phyloP scores from a whole-genome alignment of 1,284 basidiomycete genomes.

The Irpex sp. region DNA sequence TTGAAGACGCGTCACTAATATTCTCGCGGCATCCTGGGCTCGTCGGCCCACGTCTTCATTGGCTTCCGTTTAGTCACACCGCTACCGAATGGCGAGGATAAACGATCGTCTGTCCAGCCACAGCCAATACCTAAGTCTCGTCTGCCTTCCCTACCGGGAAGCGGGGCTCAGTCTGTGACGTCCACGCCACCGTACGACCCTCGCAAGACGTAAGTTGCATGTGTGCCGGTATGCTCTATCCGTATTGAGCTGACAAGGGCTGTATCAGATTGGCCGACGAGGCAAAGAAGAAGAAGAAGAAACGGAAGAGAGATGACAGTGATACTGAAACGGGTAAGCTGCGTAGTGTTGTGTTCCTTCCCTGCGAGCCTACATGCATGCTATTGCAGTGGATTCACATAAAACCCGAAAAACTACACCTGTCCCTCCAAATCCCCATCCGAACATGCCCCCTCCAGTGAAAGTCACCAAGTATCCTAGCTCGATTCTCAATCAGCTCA shows the following conservation, averaged over 20 bases:
- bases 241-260: conserved; percentile 19
- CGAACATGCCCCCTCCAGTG: conserved; percentile 34
- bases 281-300: conserved; percentile 78
- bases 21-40: neutral
- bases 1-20: conserved; percentile 3
- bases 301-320: conserved; percentile 78
- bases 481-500: conserved; percentile 38
- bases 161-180: conserved; percentile 32
- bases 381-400: conserved; percentile 36
- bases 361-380: neutral
- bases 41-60: neutral
- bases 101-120: conserved; percentile 30
- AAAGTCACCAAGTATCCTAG: conserved; percentile 51
- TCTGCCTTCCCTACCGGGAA: conserved; percentile 34
- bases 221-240: conserved; percentile 12
- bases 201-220: conserved; percentile 37
- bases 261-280: conserved; percentile 33
- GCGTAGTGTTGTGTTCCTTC: neutral
- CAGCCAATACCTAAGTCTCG: conserved; percentile 33
- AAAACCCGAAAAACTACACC: conserved; percentile 60
- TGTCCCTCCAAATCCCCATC: conserved; percentile 27
- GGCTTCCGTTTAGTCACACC: conserved; percentile 42
- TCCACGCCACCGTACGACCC: conserved; percentile 31
- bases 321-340: conserved; percentile 59
- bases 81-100: conserved; percentile 45